Percentiles rank a stretch among this genome's conserved stretches.
phyloP scores from a whole-genome alignment of 2,329 filamentous ascomycete species.

The Zopfia rhizophila region DNA sequence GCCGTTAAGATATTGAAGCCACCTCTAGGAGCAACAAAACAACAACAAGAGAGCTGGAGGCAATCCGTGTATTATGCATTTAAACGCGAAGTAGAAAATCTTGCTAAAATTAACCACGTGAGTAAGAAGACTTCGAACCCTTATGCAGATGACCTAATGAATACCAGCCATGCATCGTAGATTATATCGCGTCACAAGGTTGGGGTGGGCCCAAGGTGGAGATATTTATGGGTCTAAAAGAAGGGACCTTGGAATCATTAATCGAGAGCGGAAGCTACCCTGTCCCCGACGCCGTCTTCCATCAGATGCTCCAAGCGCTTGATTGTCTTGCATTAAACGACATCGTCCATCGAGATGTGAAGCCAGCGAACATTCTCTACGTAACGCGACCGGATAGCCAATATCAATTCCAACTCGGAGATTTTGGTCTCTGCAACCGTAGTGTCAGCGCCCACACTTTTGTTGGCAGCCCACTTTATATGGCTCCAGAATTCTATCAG shows the following conservation, averaged over 20 bases:
- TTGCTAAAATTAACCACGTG: constrained; percentile 11
- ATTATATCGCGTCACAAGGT: constrained; percentile 6
- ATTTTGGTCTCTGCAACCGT: constrained; percentile 31
- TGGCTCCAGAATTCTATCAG: constrained; percentile 26
- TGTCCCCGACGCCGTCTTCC: background rate
- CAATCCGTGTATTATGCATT: constrained; percentile 2
- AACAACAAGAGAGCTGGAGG: background rate
- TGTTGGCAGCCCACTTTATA: constrained; percentile 21
- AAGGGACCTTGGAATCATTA: constrained; percentile 10
- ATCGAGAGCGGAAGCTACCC: constrained; percentile 5
- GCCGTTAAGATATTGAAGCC: constrained; percentile 5
- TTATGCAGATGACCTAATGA: constrained; percentile 6
- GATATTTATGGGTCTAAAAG: constrained; percentile 10
- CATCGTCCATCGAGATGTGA: background rate
- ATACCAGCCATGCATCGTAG: constrained; percentile 12
- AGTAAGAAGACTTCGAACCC: constrained; percentile 5
- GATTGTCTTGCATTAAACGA: constrained; percentile 25
- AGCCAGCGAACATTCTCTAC: constrained; percentile 34
- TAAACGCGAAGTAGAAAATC: constrained; percentile 17
- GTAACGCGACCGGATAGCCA: constrained; percentile 3
- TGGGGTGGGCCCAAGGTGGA: constrained; percentile 5
- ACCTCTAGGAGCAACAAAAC: background rate
- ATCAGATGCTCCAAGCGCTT: constrained; percentile 32
- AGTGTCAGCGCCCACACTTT: constrained; percentile 8
- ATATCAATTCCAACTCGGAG: constrained; percentile 28